phyloP scores from a whole-genome alignment of 2,329 filamentous ascomycete genomes.

The Cladosporium halotolerans region DNA sequence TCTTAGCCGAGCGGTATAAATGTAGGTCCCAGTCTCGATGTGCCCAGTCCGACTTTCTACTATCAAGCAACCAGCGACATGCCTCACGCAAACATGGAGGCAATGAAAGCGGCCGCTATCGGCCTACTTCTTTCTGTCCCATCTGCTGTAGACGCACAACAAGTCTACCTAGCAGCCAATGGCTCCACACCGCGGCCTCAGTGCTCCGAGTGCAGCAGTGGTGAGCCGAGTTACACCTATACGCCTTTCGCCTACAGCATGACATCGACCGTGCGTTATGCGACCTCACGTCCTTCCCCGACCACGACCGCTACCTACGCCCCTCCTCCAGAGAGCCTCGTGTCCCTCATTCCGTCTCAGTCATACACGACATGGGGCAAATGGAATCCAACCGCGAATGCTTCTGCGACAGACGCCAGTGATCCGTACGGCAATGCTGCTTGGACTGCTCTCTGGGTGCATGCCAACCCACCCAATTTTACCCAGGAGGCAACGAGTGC shows the following conservation, averaged over 20 bases:
- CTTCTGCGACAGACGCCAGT: constrained; percentile 29
- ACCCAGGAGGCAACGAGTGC: constrained; percentile 35
- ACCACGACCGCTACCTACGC: constrained; percentile 32
- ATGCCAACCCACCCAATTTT: constrained; percentile 32
- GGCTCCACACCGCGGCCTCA: constrained; percentile 26
- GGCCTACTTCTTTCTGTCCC: not conserved
- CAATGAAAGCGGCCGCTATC: not conserved
- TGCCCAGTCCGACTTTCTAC: no score
- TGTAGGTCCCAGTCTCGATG: no score
- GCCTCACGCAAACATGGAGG: no score
- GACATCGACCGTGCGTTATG: constrained; percentile 34
- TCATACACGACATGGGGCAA: constrained; percentile 39
- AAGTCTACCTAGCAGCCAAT: constrained; percentile 30
- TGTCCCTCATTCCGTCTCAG: constrained; percentile 30
- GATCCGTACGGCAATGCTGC: constrained; percentile 36
- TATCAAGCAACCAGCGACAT: no score
- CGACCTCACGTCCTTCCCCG: constrained; percentile 30
- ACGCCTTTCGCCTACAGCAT: constrained; percentile 33
- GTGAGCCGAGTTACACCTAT: constrained; percentile 24
- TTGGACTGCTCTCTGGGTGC: constrained; percentile 34
- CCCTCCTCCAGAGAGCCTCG: constrained; percentile 31
- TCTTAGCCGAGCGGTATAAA: no score
- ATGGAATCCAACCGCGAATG: constrained; percentile 34
- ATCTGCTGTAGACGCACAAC: constrained; percentile 19
- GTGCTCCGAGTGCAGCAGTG: constrained; percentile 22